Evolutionary conservation across 768 basidiomycete species (phyloP), one percentile per base, ranked within the genome.

Genomic region (Ephemerocybe angulata): DNA sequence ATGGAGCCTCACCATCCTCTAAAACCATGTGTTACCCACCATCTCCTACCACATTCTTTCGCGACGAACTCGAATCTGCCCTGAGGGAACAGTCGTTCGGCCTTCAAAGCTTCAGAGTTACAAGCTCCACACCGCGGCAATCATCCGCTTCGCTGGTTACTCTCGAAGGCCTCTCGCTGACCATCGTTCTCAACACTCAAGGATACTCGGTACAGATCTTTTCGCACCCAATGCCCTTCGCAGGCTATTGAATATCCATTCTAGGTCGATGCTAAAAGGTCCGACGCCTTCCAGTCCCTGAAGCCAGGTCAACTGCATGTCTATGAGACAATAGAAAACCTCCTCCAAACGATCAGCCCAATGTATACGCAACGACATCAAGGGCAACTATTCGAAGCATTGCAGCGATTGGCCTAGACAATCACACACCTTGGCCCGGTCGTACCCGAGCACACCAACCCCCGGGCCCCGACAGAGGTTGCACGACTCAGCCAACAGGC

Each of bases 251-350:
- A 61, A 53, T 62, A 57, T 51, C 40, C 50, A 33, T 50, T 44
- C 42, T 54, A 57, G 56, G 58, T 59, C 38, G 54, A 59, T 53
- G 55, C 48, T 51, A 67, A 69, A 29, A 62, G 30, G 65, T 56
- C 67, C 37, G 62, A 60, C 38, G 35, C 48, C 31, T 50, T 50
- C 48, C 48, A 50, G 31, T 37, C 12, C 42, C 49, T 37, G 43
- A 56, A 22, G 24, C 25, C 51, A 11, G 48, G 22, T 13, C 48
- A 50, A 22, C 25, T 57, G 29, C 57, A 57, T 22, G 51, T 62
- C n/a, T 82, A 79, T 54, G 87, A 90, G 67, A 79, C 77, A 19
- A 62, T 88, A 19, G 87, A 88, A 47, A 74, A 72, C 28, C 72
- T 88, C 25, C 72, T 90, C 30, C 72, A 74, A 48, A 71, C 76